phyloP scores from a whole-genome alignment of 345 rosid species.

The Bruguiera gymnorhiza region DNA sequence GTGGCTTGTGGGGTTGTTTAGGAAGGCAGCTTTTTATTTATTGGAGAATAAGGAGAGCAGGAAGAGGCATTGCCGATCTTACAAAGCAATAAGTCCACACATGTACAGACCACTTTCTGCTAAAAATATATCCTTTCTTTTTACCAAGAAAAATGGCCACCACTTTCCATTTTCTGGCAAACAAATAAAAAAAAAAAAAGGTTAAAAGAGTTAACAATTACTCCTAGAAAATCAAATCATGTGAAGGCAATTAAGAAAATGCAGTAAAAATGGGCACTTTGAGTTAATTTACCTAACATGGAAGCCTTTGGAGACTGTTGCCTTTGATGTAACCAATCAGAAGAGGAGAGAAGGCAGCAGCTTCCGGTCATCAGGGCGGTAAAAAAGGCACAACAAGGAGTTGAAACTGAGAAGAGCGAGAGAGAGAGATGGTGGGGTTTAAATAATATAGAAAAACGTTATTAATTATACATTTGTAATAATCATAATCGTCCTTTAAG shows the following conservation, averaged over 20 bases:
- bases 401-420: too few relatives aligned
- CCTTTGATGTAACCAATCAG: too few relatives aligned
- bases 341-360: too few relatives aligned
- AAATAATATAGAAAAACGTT: too few relatives aligned
- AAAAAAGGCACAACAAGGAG: too few relatives aligned
- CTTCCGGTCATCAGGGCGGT: too few relatives aligned
- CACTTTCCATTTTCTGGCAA: background rate
- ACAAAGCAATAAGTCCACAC: conserved; percentile 27
- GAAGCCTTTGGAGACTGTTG: too few relatives aligned
- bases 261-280: background rate
- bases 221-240: too few relatives aligned
- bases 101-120: conserved; percentile 29
- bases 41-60: conserved; percentile 12
- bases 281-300: too few relatives aligned
- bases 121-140: conserved; percentile 17
- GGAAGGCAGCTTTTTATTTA: conserved; percentile 10
- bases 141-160: background rate
- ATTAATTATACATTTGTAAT: too few relatives aligned
- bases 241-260: background rate
- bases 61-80: conserved; percentile 41
- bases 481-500: too few relatives aligned
- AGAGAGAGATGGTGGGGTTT: too few relatives aligned
- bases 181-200: background rate
- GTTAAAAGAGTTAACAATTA: background rate
- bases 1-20: background rate